Base-by-base conservation (phyloP, 805 yeast species). In the Ogataea trehalophila region DNA sequence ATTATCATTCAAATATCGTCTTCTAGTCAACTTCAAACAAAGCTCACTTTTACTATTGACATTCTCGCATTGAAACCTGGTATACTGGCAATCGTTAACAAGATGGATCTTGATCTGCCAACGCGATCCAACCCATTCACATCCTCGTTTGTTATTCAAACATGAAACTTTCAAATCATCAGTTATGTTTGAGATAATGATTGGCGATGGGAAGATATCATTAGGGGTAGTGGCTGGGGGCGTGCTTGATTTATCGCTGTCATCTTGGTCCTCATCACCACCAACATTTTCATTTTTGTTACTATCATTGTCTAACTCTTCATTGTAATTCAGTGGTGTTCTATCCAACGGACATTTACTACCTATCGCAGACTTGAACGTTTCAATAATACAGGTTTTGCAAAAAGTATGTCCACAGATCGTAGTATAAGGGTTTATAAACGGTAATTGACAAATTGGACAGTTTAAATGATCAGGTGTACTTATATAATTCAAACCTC, bases 351-450 rank as follows among this genome's bases (percentile, higher is more conserved):
- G 89, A 61, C 89, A 83, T 41, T 60, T 60, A 44, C 52, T 61
- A 39, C 60, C 73, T 41, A 72, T 56, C 45, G 62, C 59, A 18
- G 69, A 58, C 45, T 65, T 71, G 23, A 77, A 60, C 41, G 77
- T 70, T 52, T 75, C 80, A 44, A 60, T 54, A 5, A 83, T 66
- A 56, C 89, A 83, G 11, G 65, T 68, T 46, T 70, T 69, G 61
- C 90, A 83, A 55, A 83, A 83, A 0, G 85, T 80, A 58, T 83
- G 89, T 1, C 86, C 85, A 64, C 90, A 83, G 1, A 71, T 61
- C 1, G 89, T 84, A 6, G 83, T 76, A 51, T 74, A 68, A 1
- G 90, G 89, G 34, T 71, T 71, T 7, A 80, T 70, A 51, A 83
- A 77, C 5, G 86, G 85, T 37, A 75, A 74, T 50, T 79, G 82